Conservation (phyloP, 176 grass and related monocot species). For the Rhynchospora breviuscula region DNA sequence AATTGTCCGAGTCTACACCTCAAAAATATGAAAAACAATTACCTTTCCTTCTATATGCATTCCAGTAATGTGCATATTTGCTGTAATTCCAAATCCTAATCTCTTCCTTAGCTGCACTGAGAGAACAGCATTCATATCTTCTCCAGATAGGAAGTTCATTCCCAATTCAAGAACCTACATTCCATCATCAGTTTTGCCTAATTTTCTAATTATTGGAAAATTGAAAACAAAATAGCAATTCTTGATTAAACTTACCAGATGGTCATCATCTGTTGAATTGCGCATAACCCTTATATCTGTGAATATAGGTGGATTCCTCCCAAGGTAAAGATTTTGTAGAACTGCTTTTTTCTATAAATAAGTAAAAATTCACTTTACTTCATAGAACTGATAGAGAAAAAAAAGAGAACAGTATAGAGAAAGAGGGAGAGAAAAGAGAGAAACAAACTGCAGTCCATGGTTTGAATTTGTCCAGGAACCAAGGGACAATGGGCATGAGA, state of each 20-base stretch:
- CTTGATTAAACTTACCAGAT: slow-evolving; percentile 52
- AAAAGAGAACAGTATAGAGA: background rate
- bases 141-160: slow-evolving; percentile 87
- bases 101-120: slow-evolving; percentile 84
- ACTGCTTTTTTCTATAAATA: slow-evolving; percentile 70
- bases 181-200: background rate
- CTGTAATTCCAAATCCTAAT: slow-evolving; percentile 89
- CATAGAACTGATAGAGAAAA: background rate
- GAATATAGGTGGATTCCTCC: slow-evolving; percentile 81
- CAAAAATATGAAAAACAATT: slow-evolving; percentile 4
- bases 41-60: slow-evolving; percentile 98
- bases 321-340: slow-evolving; percentile 82
- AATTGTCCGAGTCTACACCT: background rate
- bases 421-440: background rate
- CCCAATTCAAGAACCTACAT: slow-evolving; percentile 86
- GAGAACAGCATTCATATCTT: slow-evolving; percentile 87
- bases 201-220: background rate
- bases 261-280: slow-evolving; percentile 78
- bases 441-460: slow-evolving; percentile 71
- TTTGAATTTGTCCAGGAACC: slow-evolving; percentile 97
- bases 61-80: slow-evolving; percentile 90
- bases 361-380: slow-evolving; percentile 1
- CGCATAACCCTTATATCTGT: slow-evolving; percentile 82
- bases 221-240: background rate
- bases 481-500: slow-evolving; percentile 90